Evolutionary conservation across 345 rosid species (phyloP).

Genomic region (Eucalyptus cladocalyx): DNA sequence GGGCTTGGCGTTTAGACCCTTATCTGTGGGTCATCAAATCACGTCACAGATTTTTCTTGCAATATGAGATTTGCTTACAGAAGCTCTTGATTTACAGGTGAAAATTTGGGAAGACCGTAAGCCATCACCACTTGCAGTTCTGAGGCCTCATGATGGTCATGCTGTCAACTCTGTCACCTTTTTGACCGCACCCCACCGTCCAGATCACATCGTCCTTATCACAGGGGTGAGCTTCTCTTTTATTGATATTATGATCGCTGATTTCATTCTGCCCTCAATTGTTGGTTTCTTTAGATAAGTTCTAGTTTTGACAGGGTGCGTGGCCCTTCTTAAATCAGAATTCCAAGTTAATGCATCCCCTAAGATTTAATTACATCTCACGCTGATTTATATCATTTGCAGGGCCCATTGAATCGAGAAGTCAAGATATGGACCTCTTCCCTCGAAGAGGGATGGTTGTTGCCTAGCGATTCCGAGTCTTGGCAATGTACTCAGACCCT

Average conservation of each 20-base stretch:
- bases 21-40: background rate
- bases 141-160: slow-evolving; percentile 58
- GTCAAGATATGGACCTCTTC: slow-evolving; percentile 53
- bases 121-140: slow-evolving; percentile 36
- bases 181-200: slow-evolving; percentile 45
- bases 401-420: slow-evolving; percentile 62
- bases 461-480: slow-evolving; percentile 46
- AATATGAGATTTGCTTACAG: background rate
- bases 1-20: background rate
- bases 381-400: background rate
- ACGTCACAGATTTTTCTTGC: background rate
- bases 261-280: background rate
- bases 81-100: slow-evolving; percentile 24
- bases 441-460: slow-evolving; percentile 63
- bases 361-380: background rate
- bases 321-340: background rate
- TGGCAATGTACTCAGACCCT: slow-evolving; percentile 57
- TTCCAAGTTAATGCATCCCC: background rate
- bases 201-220: slow-evolving; percentile 66
- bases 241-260: background rate
- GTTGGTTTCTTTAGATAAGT: background rate
- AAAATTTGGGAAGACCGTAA: slow-evolving; percentile 73
- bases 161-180: slow-evolving; percentile 57
- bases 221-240: slow-evolving; percentile 38
- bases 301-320: background rate